Conservation (phyloP, 2,329 filamentous ascomycete genomes). For the Cytospora schulzeri region DNA sequence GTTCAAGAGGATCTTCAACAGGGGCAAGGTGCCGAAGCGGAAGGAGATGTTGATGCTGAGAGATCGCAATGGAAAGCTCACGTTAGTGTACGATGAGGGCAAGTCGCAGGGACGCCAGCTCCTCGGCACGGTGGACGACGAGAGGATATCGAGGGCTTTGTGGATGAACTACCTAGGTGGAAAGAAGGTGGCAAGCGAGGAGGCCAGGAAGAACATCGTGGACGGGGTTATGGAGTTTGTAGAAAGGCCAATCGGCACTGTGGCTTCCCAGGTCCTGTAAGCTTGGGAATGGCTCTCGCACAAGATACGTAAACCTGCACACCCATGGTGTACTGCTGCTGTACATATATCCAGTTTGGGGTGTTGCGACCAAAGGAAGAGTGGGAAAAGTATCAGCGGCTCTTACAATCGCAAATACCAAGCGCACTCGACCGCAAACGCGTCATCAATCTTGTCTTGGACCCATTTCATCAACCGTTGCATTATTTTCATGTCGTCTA, state of each 20-base stretch:
- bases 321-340: conserved; percentile 5
- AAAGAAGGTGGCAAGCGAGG: conserved; percentile 82
- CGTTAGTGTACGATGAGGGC: conserved; percentile 66
- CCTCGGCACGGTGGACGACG: conserved; percentile 75
- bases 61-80: conserved; percentile 65
- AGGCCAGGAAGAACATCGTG: conserved; percentile 77
- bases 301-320: conserved; percentile 31
- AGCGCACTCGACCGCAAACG: background rate
- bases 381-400: background rate
- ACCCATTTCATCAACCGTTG: background rate
- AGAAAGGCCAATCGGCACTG: conserved; percentile 82
- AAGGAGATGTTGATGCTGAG: conserved; percentile 75
- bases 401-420: background rate
- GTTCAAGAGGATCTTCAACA: conserved; percentile 82
- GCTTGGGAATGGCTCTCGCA: conserved; percentile 6
- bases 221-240: conserved; percentile 88
- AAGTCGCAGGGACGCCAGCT: conserved; percentile 48
- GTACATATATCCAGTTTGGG: background rate
- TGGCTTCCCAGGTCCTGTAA: conserved; percentile 73
- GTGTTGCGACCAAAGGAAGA: background rate
- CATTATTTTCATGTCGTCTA: background rate
- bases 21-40: conserved; percentile 77
- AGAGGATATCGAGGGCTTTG: conserved; percentile 76
- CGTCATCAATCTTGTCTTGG: background rate
- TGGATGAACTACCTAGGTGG: conserved; percentile 93